These are phyloP conservation scores for Taphrina communis DNA, from an alignment of 1,139 yeast genomes.

Conservation along the genomic window DNA sequence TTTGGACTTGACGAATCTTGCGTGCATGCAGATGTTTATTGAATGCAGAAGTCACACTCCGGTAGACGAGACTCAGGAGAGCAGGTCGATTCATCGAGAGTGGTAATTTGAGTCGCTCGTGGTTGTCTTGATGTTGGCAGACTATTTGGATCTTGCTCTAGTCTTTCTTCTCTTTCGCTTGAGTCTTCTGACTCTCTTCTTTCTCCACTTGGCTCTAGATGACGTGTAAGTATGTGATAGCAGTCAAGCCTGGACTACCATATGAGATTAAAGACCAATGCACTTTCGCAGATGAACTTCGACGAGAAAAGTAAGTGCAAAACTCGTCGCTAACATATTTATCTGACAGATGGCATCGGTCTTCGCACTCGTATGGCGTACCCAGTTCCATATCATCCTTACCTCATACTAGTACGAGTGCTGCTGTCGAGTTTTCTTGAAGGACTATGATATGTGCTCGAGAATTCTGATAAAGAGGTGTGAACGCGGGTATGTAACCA, in stretches of 20 bases:
- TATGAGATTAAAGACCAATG: neutral
- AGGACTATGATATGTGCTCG: neutral
- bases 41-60: conserved; percentile 8
- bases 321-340: neutral
- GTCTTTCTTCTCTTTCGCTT: conserved; percentile 42
- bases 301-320: too few relatives aligned
- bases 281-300: neutral
- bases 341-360: too few relatives aligned
- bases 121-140: conserved; percentile 11
- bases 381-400: neutral
- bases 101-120: conserved; percentile 7
- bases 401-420: conserved; percentile 26
- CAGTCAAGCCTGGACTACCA: neutral
- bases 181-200: conserved; percentile 42
- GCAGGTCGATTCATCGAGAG: neutral
- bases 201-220: conserved; percentile 41
- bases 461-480: conserved; percentile 4
- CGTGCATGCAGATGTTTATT: neutral
- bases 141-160: conserved; percentile 41
- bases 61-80: neutral
- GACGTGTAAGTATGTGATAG: neutral
- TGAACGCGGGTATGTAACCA: neutral
- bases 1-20: neutral
- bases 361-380: neutral
- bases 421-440: conserved; percentile 35